Conservation (phyloP, 2,329 filamentous ascomycete species). For the Monosporascus sp. region DNA sequence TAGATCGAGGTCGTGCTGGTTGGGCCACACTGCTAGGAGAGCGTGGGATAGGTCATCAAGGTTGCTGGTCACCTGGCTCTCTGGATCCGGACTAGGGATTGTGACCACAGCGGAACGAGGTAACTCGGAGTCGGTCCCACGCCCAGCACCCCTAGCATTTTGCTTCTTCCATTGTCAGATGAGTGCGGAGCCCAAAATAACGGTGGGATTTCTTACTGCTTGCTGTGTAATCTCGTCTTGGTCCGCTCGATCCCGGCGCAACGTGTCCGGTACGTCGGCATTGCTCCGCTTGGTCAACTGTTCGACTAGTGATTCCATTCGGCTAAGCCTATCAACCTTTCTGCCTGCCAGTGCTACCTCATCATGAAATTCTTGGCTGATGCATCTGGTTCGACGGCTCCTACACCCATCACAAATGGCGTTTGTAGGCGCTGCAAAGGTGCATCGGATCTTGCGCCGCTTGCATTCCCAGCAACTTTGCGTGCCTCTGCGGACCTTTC, state of each 20-base stretch:
- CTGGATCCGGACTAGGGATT: neutral
- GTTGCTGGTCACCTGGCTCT: slow-evolving; percentile 3
- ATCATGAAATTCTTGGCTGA: slow-evolving; percentile 44
- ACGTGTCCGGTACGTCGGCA: neutral
- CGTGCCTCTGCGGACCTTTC: slow-evolving; percentile 50
- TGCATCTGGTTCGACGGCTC: slow-evolving; percentile 36
- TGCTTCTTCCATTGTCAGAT: neutral
- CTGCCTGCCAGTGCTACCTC: slow-evolving; percentile 13
- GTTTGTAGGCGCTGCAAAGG: slow-evolving; percentile 33
- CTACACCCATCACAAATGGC: slow-evolving; percentile 41
- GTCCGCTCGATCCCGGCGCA: neutral
- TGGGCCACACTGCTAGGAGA: slow-evolving; percentile 35
- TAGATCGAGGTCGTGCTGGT: slow-evolving; percentile 29
- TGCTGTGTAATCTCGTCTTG: neutral
- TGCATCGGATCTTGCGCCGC: slow-evolving; percentile 48
- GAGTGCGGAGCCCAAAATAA: too few species aligned
- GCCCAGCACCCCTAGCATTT: neutral
- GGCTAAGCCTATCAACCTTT: slow-evolving; percentile 25
- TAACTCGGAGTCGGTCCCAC: neutral
- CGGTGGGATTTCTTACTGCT: neutral
- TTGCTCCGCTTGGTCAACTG: slow-evolving; percentile 17
- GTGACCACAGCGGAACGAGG: neutral
- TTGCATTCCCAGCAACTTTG: slow-evolving; percentile 56
- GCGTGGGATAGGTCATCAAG: slow-evolving; percentile 21
- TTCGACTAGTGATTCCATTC: slow-evolving; percentile 31